Evolutionary conservation across 495 filamentous ascomycete genomes (phyloP).

Genomic region (Halenospora varia): DNA sequence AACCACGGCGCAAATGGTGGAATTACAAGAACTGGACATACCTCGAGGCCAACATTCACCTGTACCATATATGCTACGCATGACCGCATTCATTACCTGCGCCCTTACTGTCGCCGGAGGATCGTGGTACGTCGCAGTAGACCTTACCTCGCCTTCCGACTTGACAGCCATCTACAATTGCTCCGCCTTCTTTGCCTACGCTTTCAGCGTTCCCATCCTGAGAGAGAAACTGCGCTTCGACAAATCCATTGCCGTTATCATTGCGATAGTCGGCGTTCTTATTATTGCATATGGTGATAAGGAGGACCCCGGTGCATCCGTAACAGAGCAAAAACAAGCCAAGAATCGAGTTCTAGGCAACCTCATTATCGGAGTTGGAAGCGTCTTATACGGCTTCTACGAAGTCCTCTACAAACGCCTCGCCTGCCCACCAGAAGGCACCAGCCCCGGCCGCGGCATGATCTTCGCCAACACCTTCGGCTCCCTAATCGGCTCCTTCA

Average conservation of each 20-base stretch:
- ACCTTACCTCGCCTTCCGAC: conserved; percentile 86
- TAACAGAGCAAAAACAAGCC: conserved; percentile 33
- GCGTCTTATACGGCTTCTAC: conserved; percentile 92
- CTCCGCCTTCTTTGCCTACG: conserved; percentile 97
- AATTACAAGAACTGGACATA: conserved; percentile 57
- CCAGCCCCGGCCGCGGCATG: conserved; percentile 72
- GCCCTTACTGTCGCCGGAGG: conserved; percentile 85
- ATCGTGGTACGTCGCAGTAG: conserved; percentile 95
- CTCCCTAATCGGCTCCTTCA: conserved; percentile 79
- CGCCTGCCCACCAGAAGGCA: conserved; percentile 89
- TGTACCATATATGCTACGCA: conserved; percentile 68
- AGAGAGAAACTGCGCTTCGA: conserved; percentile 75
- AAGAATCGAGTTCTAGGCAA: conserved; percentile 71
- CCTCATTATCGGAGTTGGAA: conserved; percentile 87
- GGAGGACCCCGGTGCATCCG: conserved; percentile 40
- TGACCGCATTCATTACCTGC: conserved; percentile 76
- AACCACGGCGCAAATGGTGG: conserved; percentile 83
- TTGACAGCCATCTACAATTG: conserved; percentile 99
- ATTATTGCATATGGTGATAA: conserved; percentile 87
- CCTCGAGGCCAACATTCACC: conserved; percentile 53
- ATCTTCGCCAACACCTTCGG: conserved; percentile 93
- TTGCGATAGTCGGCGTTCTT: conserved; percentile 86
- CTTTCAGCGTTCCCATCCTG: conserved; percentile 84
- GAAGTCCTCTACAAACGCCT: conserved; percentile 92
- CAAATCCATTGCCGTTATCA: conserved; percentile 76